phyloP scores from a whole-genome alignment of 2,329 filamentous ascomycete species.

The Aspergillus pseudoterreus region DNA sequence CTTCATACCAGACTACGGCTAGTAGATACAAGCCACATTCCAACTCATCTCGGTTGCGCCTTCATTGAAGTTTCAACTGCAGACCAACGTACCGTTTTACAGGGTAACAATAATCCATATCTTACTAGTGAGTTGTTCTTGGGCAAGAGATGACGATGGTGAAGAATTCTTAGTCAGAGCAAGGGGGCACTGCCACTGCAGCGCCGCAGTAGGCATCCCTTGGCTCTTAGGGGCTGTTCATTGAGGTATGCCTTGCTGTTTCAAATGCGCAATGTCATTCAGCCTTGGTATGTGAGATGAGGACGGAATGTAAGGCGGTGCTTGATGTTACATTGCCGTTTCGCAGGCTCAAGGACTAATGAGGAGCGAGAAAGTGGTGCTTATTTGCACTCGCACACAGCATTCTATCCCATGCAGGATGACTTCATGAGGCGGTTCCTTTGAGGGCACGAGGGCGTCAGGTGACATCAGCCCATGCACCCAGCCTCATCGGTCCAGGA shows the following conservation, averaged over 20 bases:
- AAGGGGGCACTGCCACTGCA: conserved; percentile 4
- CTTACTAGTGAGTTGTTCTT: not conserved
- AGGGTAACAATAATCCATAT: not conserved
- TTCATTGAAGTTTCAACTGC: not conserved
- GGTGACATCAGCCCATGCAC: conserved; percentile 4
- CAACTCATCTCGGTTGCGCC: not conserved
- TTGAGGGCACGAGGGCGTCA: conserved; percentile 6
- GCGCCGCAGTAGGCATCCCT: conserved; percentile 4
- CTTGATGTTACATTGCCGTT: not conserved
- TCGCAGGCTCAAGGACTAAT: not conserved
- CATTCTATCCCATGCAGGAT: conserved; percentile 1
- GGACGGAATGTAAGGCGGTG: not conserved
- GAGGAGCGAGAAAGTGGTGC: no score
- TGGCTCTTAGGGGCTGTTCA: not conserved
- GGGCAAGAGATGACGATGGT: not conserved
- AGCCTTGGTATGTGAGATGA: not conserved
- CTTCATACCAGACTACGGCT: no score
- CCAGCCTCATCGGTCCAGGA: not conserved
- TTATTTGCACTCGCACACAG: no score
- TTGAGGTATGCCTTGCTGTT: conserved; percentile 1
- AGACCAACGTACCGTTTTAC: not conserved
- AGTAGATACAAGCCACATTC: conserved; percentile 3
- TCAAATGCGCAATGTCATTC: not conserved
- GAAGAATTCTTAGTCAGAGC: conserved; percentile 1
- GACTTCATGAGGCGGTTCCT: conserved; percentile 6